Conservation (phyloP, 108 stramenopile species). For the Skeletonema potamos region DNA sequence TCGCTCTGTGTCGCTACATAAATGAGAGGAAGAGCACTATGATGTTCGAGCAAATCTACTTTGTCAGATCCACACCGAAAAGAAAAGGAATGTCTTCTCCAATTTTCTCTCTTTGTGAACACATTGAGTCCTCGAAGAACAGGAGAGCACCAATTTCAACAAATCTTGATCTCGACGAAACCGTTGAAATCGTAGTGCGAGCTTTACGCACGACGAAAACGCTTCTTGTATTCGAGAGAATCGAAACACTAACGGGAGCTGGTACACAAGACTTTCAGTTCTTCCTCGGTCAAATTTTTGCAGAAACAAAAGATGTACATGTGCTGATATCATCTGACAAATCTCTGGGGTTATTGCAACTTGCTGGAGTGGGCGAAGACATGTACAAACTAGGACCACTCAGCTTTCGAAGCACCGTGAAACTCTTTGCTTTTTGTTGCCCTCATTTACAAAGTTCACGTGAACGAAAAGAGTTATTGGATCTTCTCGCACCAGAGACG, state of each 20-base stretch:
- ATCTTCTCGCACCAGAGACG: slow-evolving; percentile 27
- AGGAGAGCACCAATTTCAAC: slow-evolving; percentile 15
- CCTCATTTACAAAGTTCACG: slow-evolving; percentile 67
- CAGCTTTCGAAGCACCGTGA: slow-evolving; percentile 55
- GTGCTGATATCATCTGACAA: slow-evolving; percentile 55
- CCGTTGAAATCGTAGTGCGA: slow-evolving; percentile 41
- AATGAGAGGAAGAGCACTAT: slow-evolving; percentile 65
- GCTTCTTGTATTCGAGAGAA: slow-evolving; percentile 72
- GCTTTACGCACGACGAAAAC: slow-evolving; percentile 53
- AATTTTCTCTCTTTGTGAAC: slow-evolving; percentile 45
- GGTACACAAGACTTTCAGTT: slow-evolving; percentile 69
- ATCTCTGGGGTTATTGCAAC: slow-evolving; percentile 48
- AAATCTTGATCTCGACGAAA: slow-evolving; percentile 46
- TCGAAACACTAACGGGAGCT: slow-evolving; percentile 52
- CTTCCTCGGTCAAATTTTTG: slow-evolving; percentile 64
- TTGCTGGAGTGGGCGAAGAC: slow-evolving; percentile 64
- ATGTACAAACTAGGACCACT: slow-evolving; percentile 62
- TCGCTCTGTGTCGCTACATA: slow-evolving; percentile 79
- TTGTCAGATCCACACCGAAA: slow-evolving; percentile 52
- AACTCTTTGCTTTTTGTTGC: slow-evolving; percentile 70
- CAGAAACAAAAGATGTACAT: slow-evolving; percentile 60
- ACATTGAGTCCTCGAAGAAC: slow-evolving; percentile 38
- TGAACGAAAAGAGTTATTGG: slow-evolving; percentile 53
- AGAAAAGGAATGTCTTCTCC: slow-evolving; percentile 29
- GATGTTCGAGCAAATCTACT: slow-evolving; percentile 58